Evolutionary conservation across 106 monocot species (phyloP).

Genomic region (Triglochin maritima): DNA sequence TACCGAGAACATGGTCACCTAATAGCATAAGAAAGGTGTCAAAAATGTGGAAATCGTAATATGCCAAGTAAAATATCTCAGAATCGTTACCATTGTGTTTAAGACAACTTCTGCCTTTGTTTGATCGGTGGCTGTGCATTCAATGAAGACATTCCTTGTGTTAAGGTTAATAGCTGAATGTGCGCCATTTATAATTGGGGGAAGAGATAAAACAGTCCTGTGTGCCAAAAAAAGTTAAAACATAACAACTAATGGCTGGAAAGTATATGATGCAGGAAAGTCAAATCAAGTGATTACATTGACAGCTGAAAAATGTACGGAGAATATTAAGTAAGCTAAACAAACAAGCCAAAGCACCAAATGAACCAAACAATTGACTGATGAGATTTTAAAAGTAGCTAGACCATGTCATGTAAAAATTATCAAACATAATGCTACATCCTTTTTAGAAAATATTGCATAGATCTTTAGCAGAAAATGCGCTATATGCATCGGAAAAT

Average conservation of each 20-base stretch:
- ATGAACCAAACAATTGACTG: too few relatives aligned
- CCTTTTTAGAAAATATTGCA: too few relatives aligned
- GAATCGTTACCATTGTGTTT: conserved; percentile 69
- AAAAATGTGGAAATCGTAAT: neutral
- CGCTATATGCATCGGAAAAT: too few relatives aligned
- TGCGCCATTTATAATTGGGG: conserved; percentile 95
- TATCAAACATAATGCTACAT: too few relatives aligned
- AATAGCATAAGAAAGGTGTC: neutral
- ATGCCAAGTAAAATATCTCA: neutral
- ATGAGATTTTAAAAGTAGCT: too few relatives aligned
- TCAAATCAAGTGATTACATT: too few relatives aligned
- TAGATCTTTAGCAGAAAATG: too few relatives aligned
- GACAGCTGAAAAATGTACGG: too few relatives aligned
- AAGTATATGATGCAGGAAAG: too few relatives aligned
- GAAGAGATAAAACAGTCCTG: conserved; percentile 78
- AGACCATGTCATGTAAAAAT: too few relatives aligned
- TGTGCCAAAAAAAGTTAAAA: conserved; percentile 5
- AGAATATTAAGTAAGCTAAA: too few relatives aligned
- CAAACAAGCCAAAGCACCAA: too few relatives aligned
- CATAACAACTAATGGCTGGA: neutral
- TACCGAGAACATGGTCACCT: conserved; percentile 97
- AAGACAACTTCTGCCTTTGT: conserved; percentile 95
- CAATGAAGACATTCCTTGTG: conserved; percentile 91
- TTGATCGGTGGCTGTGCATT: conserved; percentile 93
- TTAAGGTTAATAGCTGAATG: conserved; percentile 78